phyloP scores from a whole-genome alignment of 352 stramenopile genomes.

The Saprolegnia parasitica region DNA sequence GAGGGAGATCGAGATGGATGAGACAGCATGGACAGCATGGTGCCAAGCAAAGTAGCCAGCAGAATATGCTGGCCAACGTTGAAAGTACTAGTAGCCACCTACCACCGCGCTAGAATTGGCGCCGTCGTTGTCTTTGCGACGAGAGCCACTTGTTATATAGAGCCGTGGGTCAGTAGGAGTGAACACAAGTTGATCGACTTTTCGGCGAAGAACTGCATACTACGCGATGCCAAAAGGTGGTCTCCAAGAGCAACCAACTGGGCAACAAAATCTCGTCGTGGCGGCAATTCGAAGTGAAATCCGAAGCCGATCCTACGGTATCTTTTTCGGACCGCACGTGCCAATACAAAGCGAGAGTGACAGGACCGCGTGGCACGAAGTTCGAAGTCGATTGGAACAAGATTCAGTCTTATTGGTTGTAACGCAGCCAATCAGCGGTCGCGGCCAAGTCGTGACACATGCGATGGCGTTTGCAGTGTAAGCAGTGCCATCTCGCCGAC shows the following conservation, averaged over 20 bases:
- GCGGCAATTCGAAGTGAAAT: neutral
- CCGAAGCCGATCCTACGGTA: neutral
- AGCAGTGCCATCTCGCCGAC: neutral
- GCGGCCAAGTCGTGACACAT: slow-evolving; percentile 1
- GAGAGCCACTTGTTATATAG: too few relatives aligned
- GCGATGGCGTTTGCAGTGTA: neutral
- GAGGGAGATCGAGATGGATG: too few relatives aligned
- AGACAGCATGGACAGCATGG: too few relatives aligned
- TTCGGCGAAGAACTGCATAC: too few relatives aligned
- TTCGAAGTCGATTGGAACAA: neutral
- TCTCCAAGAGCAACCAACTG: neutral
- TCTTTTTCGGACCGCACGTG: neutral
- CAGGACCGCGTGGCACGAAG: neutral
- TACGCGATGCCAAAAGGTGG: too few relatives aligned
- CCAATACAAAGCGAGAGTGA: neutral
- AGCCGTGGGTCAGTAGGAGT: too few relatives aligned
- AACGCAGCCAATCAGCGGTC: neutral
- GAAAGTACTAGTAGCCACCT: too few relatives aligned
- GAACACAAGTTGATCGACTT: too few relatives aligned
- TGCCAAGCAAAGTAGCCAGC: too few relatives aligned
- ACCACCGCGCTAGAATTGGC: too few relatives aligned
- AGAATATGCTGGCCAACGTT: too few relatives aligned
- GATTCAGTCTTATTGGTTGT: slow-evolving; percentile 1
- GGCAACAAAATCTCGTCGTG: neutral
- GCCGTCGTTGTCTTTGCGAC: too few relatives aligned